Conservation (phyloP, 2,329 filamentous ascomycete species). For the Orbilia quercus region DNA sequence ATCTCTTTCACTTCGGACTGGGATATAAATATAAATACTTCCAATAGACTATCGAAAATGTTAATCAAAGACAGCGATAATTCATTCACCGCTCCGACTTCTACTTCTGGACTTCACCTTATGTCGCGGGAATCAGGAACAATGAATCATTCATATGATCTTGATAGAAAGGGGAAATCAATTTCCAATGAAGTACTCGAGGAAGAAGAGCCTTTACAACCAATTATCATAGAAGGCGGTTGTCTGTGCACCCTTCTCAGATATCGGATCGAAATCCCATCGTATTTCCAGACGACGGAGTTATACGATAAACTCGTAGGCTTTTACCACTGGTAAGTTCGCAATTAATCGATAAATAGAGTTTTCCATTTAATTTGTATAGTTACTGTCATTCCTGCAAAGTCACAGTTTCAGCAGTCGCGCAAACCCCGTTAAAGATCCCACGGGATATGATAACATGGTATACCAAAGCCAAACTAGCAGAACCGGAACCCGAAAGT, state of each 20-base stretch:
- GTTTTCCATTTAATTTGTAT: neutral
- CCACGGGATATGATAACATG: conserved; percentile 51
- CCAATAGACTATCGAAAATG: conserved; percentile 24
- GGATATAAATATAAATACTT: conserved; percentile 19
- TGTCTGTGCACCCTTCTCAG: conserved; percentile 42
- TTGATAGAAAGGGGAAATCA: conserved; percentile 15
- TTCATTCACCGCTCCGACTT: conserved; percentile 18
- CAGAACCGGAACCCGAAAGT: conserved; percentile 21
- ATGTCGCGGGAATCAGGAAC: neutral
- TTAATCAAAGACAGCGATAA: conserved; percentile 30
- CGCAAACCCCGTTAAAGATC: conserved; percentile 35
- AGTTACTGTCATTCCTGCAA: conserved; percentile 51
- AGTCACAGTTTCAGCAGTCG: conserved; percentile 33
- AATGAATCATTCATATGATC: conserved; percentile 8
- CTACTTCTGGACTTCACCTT: neutral
- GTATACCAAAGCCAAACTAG: conserved; percentile 27
- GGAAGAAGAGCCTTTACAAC: conserved; percentile 14
- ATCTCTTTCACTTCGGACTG: neutral
- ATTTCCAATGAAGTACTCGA: neutral
- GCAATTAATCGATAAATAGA: neutral
- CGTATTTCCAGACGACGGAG: conserved; percentile 44
- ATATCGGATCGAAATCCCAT: conserved; percentile 34
- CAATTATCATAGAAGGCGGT: conserved; percentile 45
- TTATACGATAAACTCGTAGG: conserved; percentile 44
- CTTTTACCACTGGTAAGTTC: conserved; percentile 45